Conservation (phyloP, 805 yeast genomes). For the Debaryomyces hansenii region DNA sequence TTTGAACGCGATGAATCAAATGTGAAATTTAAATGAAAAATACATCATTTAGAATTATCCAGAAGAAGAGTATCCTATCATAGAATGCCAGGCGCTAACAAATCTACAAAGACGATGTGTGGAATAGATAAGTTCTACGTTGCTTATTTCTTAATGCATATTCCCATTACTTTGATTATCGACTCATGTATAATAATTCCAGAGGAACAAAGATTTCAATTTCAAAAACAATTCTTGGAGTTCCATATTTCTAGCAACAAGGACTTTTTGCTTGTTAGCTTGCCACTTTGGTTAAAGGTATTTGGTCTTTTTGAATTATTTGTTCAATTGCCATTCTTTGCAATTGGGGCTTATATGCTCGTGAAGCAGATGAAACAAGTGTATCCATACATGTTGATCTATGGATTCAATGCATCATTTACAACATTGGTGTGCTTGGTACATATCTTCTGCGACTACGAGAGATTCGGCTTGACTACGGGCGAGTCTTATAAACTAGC, state of each 20-base stretch:
- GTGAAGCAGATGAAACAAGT: slow-evolving; percentile 12
- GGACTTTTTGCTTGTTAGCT: slow-evolving; percentile 62
- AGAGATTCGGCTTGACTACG: slow-evolving; percentile 34
- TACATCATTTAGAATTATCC: not conserved
- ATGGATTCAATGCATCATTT: slow-evolving; percentile 80
- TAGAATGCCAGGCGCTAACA: not conserved
- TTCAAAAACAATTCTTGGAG: slow-evolving; percentile 51
- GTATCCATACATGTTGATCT: slow-evolving; percentile 48
- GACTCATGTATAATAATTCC: slow-evolving; percentile 78
- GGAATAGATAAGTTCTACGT: slow-evolving; percentile 45
- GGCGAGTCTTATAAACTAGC: slow-evolving; percentile 45
- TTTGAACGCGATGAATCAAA: not conserved
- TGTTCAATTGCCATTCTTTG: slow-evolving; percentile 80
- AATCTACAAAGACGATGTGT: not conserved
- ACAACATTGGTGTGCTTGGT: slow-evolving; percentile 75
- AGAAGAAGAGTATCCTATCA: not conserved
- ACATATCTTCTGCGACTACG: slow-evolving; percentile 41
- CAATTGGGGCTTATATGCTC: slow-evolving; percentile 37
- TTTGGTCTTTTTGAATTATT: slow-evolving; percentile 73
- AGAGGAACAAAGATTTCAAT: slow-evolving; percentile 36
- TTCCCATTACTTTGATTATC: slow-evolving; percentile 71
- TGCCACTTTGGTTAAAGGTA: slow-evolving; percentile 71
- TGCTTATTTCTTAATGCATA: slow-evolving; percentile 60
- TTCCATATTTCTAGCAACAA: slow-evolving; percentile 66
- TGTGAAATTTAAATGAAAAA: not conserved